Evolutionary conservation across 108 stramenopile genomes (phyloP).

Genomic region (Cyclostephanos tholiformis): DNA sequence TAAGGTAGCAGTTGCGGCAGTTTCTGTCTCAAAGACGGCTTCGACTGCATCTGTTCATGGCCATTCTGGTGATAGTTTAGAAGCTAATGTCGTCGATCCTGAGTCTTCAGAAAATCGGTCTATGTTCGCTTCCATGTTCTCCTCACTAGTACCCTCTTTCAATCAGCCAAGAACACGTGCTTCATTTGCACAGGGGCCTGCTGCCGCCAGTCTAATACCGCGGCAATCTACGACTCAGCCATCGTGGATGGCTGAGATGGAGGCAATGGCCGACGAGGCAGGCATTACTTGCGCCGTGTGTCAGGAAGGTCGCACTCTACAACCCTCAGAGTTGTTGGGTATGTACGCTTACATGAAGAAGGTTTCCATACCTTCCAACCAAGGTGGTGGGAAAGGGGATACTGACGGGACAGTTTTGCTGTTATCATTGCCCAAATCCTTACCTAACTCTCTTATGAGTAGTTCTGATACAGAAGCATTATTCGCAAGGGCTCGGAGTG

Average conservation of each 20-base stretch:
- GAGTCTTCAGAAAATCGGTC: conserved; percentile 41
- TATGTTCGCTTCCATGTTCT: conserved; percentile 52
- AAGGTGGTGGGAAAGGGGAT: conserved; percentile 52
- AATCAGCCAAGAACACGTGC: conserved; percentile 24
- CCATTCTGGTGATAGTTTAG: neutral
- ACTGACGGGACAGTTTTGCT: conserved; percentile 77
- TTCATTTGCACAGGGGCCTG: conserved; percentile 4
- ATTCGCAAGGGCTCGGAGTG: conserved; percentile 50
- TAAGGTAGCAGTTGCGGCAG: conserved; percentile 35
- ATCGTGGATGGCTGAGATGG: conserved; percentile 86
- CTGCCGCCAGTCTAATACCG: conserved; percentile 11
- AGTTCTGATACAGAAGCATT: conserved; percentile 37
- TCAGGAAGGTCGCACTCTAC: conserved; percentile 78
- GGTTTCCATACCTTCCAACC: conserved; percentile 58
- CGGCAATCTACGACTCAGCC: conserved; percentile 38
- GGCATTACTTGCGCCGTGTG: conserved; percentile 81
- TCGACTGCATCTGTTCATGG: neutral
- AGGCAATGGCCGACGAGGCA: conserved; percentile 81
- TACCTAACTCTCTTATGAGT: conserved; percentile 50
- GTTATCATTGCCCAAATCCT: conserved; percentile 51
- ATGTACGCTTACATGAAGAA: conserved; percentile 85
- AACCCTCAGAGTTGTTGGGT: conserved; percentile 83
- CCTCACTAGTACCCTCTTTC: conserved; percentile 52
- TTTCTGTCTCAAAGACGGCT: neutral
- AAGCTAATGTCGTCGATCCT: neutral